Base-by-base conservation (phyloP, 176 grass and related monocot species). In the Lolium rigidum region DNA sequence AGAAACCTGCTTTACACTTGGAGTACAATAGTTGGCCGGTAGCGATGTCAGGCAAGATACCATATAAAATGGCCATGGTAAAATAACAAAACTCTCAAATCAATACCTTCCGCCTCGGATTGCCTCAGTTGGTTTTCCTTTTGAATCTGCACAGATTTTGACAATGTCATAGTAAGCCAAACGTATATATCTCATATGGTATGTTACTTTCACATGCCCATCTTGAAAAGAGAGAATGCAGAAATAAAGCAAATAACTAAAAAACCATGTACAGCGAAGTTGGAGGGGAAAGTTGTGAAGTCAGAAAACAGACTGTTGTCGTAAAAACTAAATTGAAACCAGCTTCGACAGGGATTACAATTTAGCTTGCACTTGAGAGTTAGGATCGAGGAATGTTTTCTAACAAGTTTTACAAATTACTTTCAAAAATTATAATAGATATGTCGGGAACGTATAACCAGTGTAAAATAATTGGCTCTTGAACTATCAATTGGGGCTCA, bases 1-100 rank as follows among this genome's bases (percentile, higher is more conserved):
- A 75, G 78, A 87, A 86, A 99, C 89, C 94, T 99, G 97, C 87
- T 99, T 99, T 85, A 99, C 97, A 96, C 97, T 99, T 92, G 63
- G 80, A 61, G 80, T 87, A 28, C 74, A 74, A 91, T 41, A 82
- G 47, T 83, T 78, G 47, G 25, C 76, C 80, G 43, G 57, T 83
- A 8, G 21, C 47, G 80, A 41, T 82, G 87, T 87, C 87, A 85
- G 86, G 59, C 86, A 85, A 85, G 72, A 35, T 84, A 64, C 7
- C 54, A 78, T 14, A 2, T 17, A 62, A 51, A 70, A 62, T 70
- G 24, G 46, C 28, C 81, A 69, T 38, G 31, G 37, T 43, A 78
- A 61, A 46, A 31, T 28, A 39, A 69, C 47, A 81, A 55, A 65
- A 52, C 60, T 70, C 10, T 87, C 71, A 76, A 88, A 80, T 92